Conservation (phyloP, 2,329 filamentous ascomycete species). For the Xylariaceae sp. region DNA sequence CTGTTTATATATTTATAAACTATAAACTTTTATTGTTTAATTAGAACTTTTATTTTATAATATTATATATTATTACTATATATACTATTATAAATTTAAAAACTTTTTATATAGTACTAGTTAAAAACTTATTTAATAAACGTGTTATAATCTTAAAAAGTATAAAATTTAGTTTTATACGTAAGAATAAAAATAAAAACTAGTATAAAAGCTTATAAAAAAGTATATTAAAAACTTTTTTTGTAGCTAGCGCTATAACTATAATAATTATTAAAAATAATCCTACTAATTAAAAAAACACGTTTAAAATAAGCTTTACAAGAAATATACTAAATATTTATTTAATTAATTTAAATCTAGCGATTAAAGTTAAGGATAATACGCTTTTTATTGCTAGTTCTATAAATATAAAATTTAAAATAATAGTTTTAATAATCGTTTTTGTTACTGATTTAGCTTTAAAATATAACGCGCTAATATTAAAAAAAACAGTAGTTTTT, state of each 20-base stretch:
- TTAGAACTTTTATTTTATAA: too few relatives aligned
- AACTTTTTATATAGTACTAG: too few relatives aligned
- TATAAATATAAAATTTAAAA: background rate
- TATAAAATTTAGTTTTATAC: background rate
- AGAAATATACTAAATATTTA: background rate
- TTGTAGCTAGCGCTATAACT: background rate
- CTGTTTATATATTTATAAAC: too few relatives aligned
- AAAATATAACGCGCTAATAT: too few relatives aligned
- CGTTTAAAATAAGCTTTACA: background rate
- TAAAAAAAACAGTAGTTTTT: too few relatives aligned
- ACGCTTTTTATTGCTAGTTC: background rate
- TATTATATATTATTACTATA: background rate
- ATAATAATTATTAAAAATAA: background rate
- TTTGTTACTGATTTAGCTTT: background rate
- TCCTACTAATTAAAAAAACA: background rate
- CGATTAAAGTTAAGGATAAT: too few relatives aligned
- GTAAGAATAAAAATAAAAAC: background rate
- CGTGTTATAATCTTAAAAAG: background rate
- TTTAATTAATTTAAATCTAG: too few relatives aligned
- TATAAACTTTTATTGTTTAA: too few relatives aligned
- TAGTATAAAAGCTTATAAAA: background rate
- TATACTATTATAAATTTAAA: too few relatives aligned
- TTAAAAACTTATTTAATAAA: constrained; percentile 1
- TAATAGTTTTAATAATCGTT: background rate
- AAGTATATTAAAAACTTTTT: background rate